Conservation (phyloP, 495 filamentous ascomycete species). For the Tuber aestivum region DNA sequence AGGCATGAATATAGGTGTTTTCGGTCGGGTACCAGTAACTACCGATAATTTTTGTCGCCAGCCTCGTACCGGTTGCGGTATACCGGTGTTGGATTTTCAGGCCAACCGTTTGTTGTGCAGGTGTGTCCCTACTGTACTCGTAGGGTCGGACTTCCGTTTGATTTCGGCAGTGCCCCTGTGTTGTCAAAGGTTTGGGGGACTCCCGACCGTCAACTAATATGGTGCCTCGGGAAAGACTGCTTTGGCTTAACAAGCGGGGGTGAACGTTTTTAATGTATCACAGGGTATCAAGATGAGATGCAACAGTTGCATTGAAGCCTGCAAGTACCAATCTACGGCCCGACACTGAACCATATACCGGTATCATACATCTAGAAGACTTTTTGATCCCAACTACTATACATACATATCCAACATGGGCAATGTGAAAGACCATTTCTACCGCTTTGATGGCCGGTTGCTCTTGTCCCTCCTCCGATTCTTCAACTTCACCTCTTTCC, state of each 20-base stretch:
- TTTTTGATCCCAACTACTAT: not conserved
- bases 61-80: too few species aligned
- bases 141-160: too few species aligned
- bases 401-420: not conserved
- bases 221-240: not conserved
- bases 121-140: too few species aligned
- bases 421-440: conserved; percentile 8
- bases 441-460: conserved; percentile 65
- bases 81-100: too few species aligned
- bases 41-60: too few species aligned
- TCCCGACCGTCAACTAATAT: not conserved
- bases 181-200: not conserved
- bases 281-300: not conserved
- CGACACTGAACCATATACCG: not conserved
- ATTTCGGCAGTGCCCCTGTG: not conserved
- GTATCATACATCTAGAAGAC: too few species aligned
- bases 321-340: not conserved
- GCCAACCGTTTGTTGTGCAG: too few species aligned
- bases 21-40: too few species aligned
- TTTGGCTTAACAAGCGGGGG: not conserved
- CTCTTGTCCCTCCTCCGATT: conserved; percentile 82
- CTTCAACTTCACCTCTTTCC: conserved; percentile 68
- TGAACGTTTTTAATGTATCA: not conserved
- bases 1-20: too few species aligned
- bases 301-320: not conserved